Percentiles rank a stretch among this genome's conserved stretches.
Evolutionary conservation across 306 rosid genomes (phyloP).

Genomic region (Vachellia pachyceras): DNA sequence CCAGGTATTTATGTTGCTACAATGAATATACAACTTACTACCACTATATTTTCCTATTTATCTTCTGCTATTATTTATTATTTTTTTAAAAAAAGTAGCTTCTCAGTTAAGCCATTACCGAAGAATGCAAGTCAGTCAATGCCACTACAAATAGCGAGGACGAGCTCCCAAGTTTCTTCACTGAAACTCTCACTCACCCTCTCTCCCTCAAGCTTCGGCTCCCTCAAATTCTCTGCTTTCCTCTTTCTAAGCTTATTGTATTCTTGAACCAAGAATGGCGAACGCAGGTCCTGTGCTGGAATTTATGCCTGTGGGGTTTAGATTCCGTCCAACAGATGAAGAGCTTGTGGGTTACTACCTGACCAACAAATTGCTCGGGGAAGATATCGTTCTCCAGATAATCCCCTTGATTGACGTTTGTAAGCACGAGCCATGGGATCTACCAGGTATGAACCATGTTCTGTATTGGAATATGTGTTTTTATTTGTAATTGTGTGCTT

Average conservation of each 20-base stretch:
- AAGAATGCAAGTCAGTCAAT: background rate
- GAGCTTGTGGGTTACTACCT: slow-evolving; percentile 63
- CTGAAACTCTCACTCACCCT: background rate
- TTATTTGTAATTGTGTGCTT: background rate
- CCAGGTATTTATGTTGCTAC: too few relatives aligned
- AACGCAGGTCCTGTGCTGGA: background rate
- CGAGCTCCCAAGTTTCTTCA: background rate
- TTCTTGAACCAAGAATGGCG: slow-evolving; percentile 11
- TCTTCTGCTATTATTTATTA: background rate
- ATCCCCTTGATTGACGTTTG: slow-evolving; percentile 59
- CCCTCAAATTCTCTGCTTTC: background rate
- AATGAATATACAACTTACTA: too few relatives aligned
- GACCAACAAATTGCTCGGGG: slow-evolving; percentile 46
- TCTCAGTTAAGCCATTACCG: slow-evolving; percentile 2
- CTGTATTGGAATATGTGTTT: background rate
- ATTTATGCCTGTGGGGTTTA: slow-evolving; percentile 51
- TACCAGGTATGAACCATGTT: slow-evolving; percentile 48
- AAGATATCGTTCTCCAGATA: background rate
- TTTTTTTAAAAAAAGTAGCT: slow-evolving; percentile 10
- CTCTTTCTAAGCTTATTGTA: background rate
- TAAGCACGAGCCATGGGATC: slow-evolving; percentile 58
- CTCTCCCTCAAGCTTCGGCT: background rate
- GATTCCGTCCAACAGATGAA: slow-evolving; percentile 72
- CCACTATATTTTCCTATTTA: background rate
- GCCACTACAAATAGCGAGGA: background rate